Evolutionary conservation across 345 rosid species (phyloP), one percentile per base, ranked within the genome.

Genomic region (Erucastrum elatum): DNA sequence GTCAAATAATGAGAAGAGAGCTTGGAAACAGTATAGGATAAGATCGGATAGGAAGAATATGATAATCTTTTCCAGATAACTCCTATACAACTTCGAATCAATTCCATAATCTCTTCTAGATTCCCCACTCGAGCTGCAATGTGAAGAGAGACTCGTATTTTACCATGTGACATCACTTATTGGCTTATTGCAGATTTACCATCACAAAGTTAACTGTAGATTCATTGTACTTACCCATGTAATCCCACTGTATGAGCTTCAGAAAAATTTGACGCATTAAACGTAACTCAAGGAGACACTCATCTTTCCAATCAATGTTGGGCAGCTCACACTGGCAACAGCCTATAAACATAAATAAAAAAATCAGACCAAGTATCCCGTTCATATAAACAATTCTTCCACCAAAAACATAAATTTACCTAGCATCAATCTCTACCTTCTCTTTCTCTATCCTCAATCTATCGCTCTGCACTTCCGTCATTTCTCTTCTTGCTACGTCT

Each of bases 401-500:
- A 41, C 49, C 4, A 41, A 41, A 3, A 41, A 11, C 49, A 10
- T 1, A 41, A n/a, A 41, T 41, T 37, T 37, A 8, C 44, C 92
- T 88, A 60, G 86, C 87, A 61, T 77, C 84, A 75, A 89, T 78
- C 71, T 88, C 96, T 68, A 81, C 83, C 82, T 85, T 90, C 66
- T 91, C 98, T 76, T 86, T 90, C 70, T 84, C 89, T 71, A 90
- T 71, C 74, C 86, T 81, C 12, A 66, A 58, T 75, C 98, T 86
- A 76, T 90, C 97, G 34, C 60, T 79, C 84, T 87, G 90, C 93
- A 87, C 29, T 17, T 95, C 99, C 29, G 87, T 88, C 97, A 93
- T 95, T 82, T 91, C 97, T 79, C 89, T 90, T 78, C 90, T 87
- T 58, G 94, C 93, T 71, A 90, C 77, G 37, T 90, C 98, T 80